Conservation (phyloP, 257 asterid species). For the Plantago elongata region DNA sequence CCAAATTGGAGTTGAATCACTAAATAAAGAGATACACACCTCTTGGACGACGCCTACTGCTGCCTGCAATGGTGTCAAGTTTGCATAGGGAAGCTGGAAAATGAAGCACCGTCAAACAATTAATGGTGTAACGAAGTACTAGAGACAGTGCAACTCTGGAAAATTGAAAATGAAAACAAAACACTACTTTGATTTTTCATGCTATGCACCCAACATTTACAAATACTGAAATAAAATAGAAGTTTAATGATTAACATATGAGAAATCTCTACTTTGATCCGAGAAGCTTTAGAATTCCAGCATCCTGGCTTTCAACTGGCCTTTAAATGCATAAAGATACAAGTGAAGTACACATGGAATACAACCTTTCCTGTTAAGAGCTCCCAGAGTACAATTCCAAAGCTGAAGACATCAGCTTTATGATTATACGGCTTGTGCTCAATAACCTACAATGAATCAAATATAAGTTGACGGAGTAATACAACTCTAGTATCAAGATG, state of each 20-base stretch:
- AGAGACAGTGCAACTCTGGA: too few species aligned
- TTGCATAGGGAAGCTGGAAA: conserved; percentile 65
- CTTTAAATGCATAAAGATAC: not conserved
- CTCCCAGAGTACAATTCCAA: conserved; percentile 75
- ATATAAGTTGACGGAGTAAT: not conserved
- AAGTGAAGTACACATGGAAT: not conserved
- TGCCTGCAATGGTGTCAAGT: conserved; percentile 81
- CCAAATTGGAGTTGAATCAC: not conserved
- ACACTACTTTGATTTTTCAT: too few species aligned
- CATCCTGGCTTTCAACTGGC: too few species aligned
- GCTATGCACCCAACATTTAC: too few species aligned
- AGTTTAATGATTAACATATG: too few species aligned
- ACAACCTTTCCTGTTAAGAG: conserved; percentile 75
- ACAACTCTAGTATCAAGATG: conserved; percentile 6
- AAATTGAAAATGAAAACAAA: too few species aligned
- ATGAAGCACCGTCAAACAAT: not conserved
- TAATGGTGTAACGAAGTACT: conserved; percentile 2
- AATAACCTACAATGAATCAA: conserved; percentile 50
- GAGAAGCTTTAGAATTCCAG: too few species aligned
- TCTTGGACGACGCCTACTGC: conserved; percentile 84
- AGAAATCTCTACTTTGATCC: too few species aligned
- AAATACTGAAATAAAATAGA: too few species aligned
- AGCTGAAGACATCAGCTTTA: conserved; percentile 83
- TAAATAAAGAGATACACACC: conserved; percentile 33
- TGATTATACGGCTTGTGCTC: conserved; percentile 79